phyloP scores from a whole-genome alignment of 257 asterid genomes.

The Cruciata laevipes region DNA sequence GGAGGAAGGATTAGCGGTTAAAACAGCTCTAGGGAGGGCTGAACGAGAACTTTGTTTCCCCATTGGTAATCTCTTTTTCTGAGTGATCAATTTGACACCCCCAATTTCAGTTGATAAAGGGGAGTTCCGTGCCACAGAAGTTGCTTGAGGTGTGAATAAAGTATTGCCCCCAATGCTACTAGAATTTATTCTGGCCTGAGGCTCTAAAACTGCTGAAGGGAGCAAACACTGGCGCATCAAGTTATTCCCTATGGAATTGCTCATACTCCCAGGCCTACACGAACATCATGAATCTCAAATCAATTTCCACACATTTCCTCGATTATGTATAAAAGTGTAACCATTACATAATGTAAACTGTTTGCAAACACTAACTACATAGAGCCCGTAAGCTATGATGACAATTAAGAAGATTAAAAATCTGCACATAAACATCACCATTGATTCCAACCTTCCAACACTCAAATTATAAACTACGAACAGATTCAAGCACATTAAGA shows the following conservation, averaged over 20 bases:
- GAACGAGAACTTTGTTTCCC: constrained; percentile 37
- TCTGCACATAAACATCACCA: background rate
- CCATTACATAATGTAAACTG: background rate
- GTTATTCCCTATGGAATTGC: constrained; percentile 70
- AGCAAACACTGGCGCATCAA: constrained; percentile 63
- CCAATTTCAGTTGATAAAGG: constrained; percentile 57
- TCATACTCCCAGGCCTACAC: constrained; percentile 36
- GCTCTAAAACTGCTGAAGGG: constrained; percentile 48
- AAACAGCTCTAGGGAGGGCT: constrained; percentile 49
- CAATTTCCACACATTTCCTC: background rate
- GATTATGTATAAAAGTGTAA: background rate
- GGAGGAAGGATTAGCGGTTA: constrained; percentile 52
- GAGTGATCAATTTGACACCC: constrained; percentile 42
- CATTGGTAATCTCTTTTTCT: constrained; percentile 41
- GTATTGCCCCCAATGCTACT: constrained; percentile 56
- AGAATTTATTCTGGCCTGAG: constrained; percentile 56
- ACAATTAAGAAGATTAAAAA: background rate
- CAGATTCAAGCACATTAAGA: background rate
- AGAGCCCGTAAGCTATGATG: background rate
- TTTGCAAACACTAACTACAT: background rate
- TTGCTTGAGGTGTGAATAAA: constrained; percentile 57
- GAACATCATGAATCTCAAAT: background rate
- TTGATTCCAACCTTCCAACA: background rate
- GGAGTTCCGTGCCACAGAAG: constrained; percentile 37
- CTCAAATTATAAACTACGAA: background rate